Evolutionary conservation across 2,329 filamentous ascomycete species (phyloP).

Genomic region (Iodosphaeria phyllophila): DNA sequence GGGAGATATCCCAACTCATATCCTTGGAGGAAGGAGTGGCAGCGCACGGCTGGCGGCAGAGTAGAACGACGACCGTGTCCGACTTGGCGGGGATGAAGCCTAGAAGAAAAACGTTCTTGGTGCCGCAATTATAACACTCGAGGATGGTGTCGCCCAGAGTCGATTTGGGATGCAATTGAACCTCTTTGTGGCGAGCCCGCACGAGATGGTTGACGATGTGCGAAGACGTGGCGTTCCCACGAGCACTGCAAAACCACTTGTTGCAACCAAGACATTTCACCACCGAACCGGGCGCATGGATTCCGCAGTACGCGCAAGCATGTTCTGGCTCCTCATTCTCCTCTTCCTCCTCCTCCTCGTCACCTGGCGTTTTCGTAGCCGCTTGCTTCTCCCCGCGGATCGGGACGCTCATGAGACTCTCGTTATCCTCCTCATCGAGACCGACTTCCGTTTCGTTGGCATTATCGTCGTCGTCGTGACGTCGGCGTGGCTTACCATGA

Average conservation of each 20-base stretch:
- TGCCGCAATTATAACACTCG: conserved; percentile 98
- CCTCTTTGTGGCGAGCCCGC: conserved; percentile 93
- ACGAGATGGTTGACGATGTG: conserved; percentile 98
- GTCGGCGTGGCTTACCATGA: conserved; percentile 29
- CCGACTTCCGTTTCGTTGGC: conserved; percentile 61
- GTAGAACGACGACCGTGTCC: conserved; percentile 88
- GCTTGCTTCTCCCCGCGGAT: too few relatives aligned
- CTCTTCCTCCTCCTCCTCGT: conserved; percentile 43
- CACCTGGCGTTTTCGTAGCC: conserved; percentile 46
- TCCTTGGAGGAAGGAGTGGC: conserved; percentile 92
- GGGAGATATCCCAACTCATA: conserved; percentile 98
- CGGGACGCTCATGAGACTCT: conserved; percentile 61
- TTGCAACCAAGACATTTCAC: conserved; percentile 91
- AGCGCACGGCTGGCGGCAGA: conserved; percentile 92
- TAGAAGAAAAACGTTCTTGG: conserved; percentile 95
- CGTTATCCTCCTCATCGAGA: conserved; percentile 65
- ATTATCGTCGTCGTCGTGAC: conserved; percentile 76
- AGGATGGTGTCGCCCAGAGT: conserved; percentile 88
- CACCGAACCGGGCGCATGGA: conserved; percentile 86
- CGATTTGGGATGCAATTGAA: conserved; percentile 86
- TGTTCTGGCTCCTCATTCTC: conserved; percentile 84
- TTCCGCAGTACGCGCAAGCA: conserved; percentile 97
- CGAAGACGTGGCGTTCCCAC: conserved; percentile 88
- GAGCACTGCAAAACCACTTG: conserved; percentile 98
- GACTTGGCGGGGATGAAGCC: conserved; percentile 98